phyloP scores from a whole-genome alignment of 768 basidiomycete genomes.

The Boletus subcaerulescens region DNA sequence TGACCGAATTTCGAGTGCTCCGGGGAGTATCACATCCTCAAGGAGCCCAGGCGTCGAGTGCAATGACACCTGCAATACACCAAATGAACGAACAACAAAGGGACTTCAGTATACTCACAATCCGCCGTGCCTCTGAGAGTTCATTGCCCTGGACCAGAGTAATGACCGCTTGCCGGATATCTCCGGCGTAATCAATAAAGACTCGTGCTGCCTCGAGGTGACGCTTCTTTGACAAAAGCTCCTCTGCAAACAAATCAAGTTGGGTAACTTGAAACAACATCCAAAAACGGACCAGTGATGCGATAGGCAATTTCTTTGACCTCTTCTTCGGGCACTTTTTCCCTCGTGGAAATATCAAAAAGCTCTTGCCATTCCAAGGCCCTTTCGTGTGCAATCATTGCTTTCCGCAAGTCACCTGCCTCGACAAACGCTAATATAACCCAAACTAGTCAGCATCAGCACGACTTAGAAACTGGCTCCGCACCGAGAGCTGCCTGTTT shows the following conservation, averaged over 20 bases:
- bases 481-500: slow-evolving; percentile 78
- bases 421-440: slow-evolving; percentile 63
- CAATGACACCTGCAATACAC: slow-evolving; percentile 53
- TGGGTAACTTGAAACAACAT: background rate
- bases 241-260: slow-evolving; percentile 50
- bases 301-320: slow-evolving; percentile 67
- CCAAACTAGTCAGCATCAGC: slow-evolving; percentile 4
- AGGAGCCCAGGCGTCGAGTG: slow-evolving; percentile 57
- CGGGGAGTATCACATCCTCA: slow-evolving; percentile 72
- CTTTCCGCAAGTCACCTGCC: slow-evolving; percentile 60
- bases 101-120: slow-evolving; percentile 48
- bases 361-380: slow-evolving; percentile 89
- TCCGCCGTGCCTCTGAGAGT: slow-evolving; percentile 85
- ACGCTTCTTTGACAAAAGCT: slow-evolving; percentile 75
- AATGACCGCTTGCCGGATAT: slow-evolving; percentile 73
- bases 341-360: slow-evolving; percentile 70
- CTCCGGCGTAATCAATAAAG: slow-evolving; percentile 77
- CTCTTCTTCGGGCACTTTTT: slow-evolving; percentile 51
- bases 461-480: slow-evolving; percentile 8
- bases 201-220: slow-evolving; percentile 79
- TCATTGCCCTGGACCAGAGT: slow-evolving; percentile 76
- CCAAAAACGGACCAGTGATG: slow-evolving; percentile 61
- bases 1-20: slow-evolving; percentile 67
- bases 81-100: slow-evolving; percentile 9
- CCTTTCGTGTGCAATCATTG: slow-evolving; percentile 86